phyloP scores from a whole-genome alignment of 2,329 filamentous ascomycete genomes.

The Hypoxylon sp. region DNA sequence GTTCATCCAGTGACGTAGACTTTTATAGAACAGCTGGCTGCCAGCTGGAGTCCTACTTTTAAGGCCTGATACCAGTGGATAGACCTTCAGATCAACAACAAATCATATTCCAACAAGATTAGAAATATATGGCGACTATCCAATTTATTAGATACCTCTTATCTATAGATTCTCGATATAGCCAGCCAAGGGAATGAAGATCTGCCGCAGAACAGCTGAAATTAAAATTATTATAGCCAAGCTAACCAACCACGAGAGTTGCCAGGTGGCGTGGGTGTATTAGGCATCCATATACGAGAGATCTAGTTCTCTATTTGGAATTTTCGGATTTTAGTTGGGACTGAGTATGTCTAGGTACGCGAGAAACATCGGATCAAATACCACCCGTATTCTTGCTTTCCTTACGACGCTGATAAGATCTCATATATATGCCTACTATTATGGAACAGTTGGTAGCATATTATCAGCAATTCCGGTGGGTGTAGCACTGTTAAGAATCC shows the following conservation, averaged over 20 bases:
- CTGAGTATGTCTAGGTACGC: neutral
- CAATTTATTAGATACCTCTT: neutral
- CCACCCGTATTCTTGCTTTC: neutral
- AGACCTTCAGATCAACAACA: neutral
- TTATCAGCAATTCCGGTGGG: too few species aligned
- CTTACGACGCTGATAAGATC: too few species aligned
- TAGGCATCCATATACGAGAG: constrained; percentile 5
- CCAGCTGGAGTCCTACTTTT: neutral
- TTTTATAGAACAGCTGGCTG: neutral
- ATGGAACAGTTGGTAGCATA: too few species aligned
- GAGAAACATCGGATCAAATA: neutral
- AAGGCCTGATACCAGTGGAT: neutral
- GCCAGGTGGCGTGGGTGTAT: neutral
- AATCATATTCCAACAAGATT: neutral
- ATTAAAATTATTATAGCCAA: constrained; percentile 1
- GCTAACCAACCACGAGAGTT: neutral
- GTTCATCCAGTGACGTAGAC: neutral
- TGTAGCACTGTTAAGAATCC: too few species aligned
- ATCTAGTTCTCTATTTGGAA: neutral
- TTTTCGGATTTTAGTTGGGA: neutral
- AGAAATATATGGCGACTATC: neutral
- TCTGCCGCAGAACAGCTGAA: neutral
- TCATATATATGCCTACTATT: too few species aligned
- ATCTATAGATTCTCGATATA: neutral
- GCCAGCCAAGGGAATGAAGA: neutral